Evolutionary conservation across 148 eudicot genomes (phyloP).

Genomic region (Linanthus parryae): DNA sequence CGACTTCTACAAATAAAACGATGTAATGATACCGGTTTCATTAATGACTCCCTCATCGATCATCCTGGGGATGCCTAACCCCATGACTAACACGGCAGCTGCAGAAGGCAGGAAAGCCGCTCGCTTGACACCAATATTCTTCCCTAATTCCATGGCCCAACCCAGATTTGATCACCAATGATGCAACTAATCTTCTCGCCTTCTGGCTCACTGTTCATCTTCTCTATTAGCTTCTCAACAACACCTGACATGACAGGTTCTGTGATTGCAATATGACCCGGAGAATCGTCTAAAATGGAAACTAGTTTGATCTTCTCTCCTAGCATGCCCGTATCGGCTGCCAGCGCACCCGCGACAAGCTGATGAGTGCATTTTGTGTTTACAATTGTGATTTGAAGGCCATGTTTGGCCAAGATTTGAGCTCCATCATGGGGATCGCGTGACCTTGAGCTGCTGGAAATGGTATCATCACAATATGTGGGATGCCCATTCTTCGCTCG

Average conservation of each 20-base stretch:
- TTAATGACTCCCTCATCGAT: conserved; percentile 22
- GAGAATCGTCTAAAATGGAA: conserved; percentile 23
- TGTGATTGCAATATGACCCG: no score
- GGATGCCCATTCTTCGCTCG: conserved; percentile 17
- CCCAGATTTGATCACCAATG: conserved; percentile 25
- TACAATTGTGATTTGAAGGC: conserved; percentile 29
- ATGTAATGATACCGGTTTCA: conserved; percentile 15
- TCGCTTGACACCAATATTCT: conserved; percentile 11
- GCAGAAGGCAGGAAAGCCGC: conserved; percentile 23
- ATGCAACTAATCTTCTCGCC: conserved; percentile 18
- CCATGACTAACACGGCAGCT: conserved; percentile 14
- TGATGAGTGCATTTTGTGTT: conserved; percentile 33
- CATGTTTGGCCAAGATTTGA: conserved; percentile 17
- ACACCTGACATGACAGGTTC: conserved; percentile 29
- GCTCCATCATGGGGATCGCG: conserved; percentile 34
- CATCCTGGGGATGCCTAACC: conserved; percentile 14
- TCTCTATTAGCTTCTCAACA: conserved; percentile 16
- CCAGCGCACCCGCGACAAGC: conserved; percentile 13
- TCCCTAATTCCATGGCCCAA: conserved; percentile 19
- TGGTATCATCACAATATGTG: conserved; percentile 29
- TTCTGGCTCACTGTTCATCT: conserved; percentile 10
- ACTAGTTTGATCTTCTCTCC: conserved; percentile 14
- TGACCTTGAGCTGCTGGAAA: conserved; percentile 48
- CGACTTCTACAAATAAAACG: no score
- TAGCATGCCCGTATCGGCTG: conserved; percentile 6